Conservation (phyloP, 1,139 yeast species). For the Meyerozyma guilliermondii region DNA sequence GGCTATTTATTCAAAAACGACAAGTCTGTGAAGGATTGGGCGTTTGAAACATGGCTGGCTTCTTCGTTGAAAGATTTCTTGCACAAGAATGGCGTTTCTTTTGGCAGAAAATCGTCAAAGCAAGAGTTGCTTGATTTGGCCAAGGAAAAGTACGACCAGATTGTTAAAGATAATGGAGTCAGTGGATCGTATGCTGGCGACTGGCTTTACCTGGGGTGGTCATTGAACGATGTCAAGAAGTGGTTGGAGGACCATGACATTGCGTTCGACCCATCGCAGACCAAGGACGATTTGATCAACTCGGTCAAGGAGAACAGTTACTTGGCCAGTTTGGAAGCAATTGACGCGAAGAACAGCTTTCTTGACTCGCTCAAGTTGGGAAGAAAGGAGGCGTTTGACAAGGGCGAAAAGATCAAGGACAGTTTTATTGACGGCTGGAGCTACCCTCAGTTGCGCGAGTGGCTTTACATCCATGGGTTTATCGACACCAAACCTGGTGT, state of each 20-base stretch:
- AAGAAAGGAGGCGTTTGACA: slow-evolving; percentile 31
- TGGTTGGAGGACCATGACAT: slow-evolving; percentile 46
- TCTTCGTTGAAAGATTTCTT: slow-evolving; percentile 30
- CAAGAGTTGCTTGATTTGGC: slow-evolving; percentile 32
- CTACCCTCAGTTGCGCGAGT: slow-evolving; percentile 26
- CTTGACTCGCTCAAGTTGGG: slow-evolving; percentile 33
- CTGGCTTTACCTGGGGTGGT: slow-evolving; percentile 47
- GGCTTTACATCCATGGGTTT: slow-evolving; percentile 25
- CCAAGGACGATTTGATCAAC: slow-evolving; percentile 38
- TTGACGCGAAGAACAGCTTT: slow-evolving; percentile 33
- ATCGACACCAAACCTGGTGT: slow-evolving; percentile 21
- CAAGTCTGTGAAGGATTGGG: slow-evolving; percentile 26
- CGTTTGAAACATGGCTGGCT: slow-evolving; percentile 47
- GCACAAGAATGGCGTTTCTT: slow-evolving; percentile 25
- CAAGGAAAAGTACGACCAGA: slow-evolving; percentile 30
- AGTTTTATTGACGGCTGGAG: slow-evolving; percentile 40
- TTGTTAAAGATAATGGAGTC: slow-evolving; percentile 27
- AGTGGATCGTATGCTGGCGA: slow-evolving; percentile 49
- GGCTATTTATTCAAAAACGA: slow-evolving; percentile 7
- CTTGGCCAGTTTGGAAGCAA: slow-evolving; percentile 28
- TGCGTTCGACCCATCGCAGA: slow-evolving; percentile 30
- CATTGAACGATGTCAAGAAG: slow-evolving; percentile 32
- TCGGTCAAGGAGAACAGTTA: slow-evolving; percentile 38
- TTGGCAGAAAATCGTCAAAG: slow-evolving; percentile 21
- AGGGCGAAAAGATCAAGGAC: slow-evolving; percentile 35